Evolutionary conservation across 352 stramenopile species (phyloP).

Genomic region (Pythium periplocum): DNA sequence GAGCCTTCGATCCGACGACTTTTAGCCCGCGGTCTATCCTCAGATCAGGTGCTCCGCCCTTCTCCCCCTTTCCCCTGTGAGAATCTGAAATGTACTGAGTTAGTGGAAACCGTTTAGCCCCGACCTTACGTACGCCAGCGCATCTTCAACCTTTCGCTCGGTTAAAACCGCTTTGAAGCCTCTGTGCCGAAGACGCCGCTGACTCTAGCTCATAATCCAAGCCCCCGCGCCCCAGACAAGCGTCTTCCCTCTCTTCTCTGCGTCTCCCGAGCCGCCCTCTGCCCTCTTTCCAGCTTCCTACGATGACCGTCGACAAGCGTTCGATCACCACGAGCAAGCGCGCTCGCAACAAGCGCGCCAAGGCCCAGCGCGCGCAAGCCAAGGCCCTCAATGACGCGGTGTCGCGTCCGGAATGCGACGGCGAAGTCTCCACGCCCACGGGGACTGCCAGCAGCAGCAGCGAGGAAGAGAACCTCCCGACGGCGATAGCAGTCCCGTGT

Average conservation of each 20-base stretch:
- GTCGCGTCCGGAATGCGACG: conserved; percentile 24
- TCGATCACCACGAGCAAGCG: conserved; percentile 62
- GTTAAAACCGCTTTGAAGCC: background rate
- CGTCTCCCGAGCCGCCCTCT: background rate
- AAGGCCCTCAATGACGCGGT: conserved; percentile 9
- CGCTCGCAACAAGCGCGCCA: conserved; percentile 49
- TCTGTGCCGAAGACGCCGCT: too few species aligned
- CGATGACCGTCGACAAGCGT: conserved; percentile 61
- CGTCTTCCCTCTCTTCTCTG: background rate
- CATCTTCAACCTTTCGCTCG: background rate
- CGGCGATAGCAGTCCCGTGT: background rate
- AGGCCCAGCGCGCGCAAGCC: conserved; percentile 31
- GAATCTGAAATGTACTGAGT: too few species aligned
- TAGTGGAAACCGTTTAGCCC: too few species aligned
- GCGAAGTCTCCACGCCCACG: conserved; percentile 1
- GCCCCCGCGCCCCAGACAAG: too few species aligned
- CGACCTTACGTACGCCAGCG: too few species aligned
- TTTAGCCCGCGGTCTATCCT: too few species aligned
- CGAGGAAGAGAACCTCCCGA: conserved; percentile 4
- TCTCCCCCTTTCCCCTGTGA: too few species aligned
- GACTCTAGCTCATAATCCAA: too few species aligned
- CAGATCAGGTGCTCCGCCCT: too few species aligned
- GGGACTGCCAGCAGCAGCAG: conserved; percentile 11
- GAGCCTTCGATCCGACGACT: too few species aligned
- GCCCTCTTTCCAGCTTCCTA: conserved; percentile 1